These are phyloP conservation scores for Paramecium bursaria DNA, from an alignment of 73 alveolate genomes.

Conservation along the genomic window DNA sequence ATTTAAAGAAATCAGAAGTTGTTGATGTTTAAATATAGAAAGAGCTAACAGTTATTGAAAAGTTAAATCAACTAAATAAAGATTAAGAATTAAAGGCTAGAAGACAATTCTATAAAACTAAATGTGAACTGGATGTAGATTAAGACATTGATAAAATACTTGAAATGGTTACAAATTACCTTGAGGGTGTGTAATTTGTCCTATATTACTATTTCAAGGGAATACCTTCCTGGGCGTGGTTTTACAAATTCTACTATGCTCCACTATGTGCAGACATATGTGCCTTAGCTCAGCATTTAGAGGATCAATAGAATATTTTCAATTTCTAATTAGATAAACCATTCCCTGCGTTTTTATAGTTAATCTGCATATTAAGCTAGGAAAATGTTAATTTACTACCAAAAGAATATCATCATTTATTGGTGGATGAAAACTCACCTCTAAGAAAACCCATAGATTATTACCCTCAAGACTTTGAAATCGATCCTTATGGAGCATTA, in stretches of 20 bases:
- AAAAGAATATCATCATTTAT: constrained; percentile 21
- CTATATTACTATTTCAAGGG: constrained; percentile 90
- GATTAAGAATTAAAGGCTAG: constrained; percentile 60
- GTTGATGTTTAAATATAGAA: constrained; percentile 70
- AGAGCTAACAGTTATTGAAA: constrained; percentile 71
- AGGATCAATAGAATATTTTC: not conserved
- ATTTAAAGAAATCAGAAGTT: constrained; percentile 78
- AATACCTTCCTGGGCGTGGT: constrained; percentile 70
- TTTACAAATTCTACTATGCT: constrained; percentile 63
- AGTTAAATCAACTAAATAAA: constrained; percentile 69
- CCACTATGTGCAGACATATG: constrained; percentile 62
- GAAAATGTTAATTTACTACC: constrained; percentile 65
- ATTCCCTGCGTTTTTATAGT: constrained; percentile 62
- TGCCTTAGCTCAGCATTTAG: not conserved
- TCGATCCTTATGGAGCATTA: constrained; percentile 67
- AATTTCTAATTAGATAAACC: constrained; percentile 52
- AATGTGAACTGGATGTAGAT: constrained; percentile 6
- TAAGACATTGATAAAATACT: constrained; percentile 36
- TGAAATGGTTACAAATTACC: constrained; percentile 76
- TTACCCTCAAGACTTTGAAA: constrained; percentile 62
- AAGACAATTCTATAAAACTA: not conserved
- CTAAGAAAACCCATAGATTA: constrained; percentile 62
- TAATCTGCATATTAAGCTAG: constrained; percentile 57
- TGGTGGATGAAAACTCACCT: constrained; percentile 24
- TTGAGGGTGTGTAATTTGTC: constrained; percentile 98